Percentiles rank a stretch among this genome's conserved stretches.
Conservation (phyloP, 306 rosid species). For the Prinsepia uniflora region DNA sequence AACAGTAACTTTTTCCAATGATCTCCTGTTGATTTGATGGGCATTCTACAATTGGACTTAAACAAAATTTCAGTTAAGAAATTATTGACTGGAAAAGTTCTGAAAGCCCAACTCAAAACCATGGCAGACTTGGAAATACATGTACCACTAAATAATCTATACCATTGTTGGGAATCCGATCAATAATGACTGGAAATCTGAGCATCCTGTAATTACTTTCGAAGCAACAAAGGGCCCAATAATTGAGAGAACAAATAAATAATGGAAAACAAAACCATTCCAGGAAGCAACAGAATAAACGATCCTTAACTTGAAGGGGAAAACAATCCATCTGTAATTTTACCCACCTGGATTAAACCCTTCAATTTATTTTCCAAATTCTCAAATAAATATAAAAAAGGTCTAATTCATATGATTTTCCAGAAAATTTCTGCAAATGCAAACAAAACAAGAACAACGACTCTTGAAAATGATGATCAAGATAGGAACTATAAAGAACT, state of each 20-base stretch:
- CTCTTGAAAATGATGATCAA: conserved; percentile 5
- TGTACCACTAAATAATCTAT: not conserved
- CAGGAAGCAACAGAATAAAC: conserved; percentile 2
- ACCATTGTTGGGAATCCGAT: not conserved
- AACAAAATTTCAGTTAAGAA: not conserved
- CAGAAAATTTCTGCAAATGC: conserved; percentile 3
- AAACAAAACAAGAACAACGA: not conserved
- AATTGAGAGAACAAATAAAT: not conserved
- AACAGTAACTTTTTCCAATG: not conserved
- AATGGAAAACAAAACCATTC: not conserved
- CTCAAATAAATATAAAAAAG: not conserved
- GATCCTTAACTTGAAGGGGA: not conserved
- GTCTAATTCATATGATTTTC: not conserved
- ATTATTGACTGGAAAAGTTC: not conserved
- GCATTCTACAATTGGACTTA: not conserved
- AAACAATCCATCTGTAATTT: conserved; percentile 13
- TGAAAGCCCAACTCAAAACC: not conserved
- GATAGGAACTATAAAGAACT: conserved; percentile 8
- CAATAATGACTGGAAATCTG: not conserved
- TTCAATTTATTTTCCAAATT: conserved; percentile 24
- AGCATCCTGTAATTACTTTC: not conserved
- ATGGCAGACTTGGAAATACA: not conserved
- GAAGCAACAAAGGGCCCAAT: not conserved
- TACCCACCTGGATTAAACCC: conserved; percentile 21
- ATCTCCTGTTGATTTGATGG: not conserved